Evolutionary conservation across 2,329 filamentous ascomycete species (phyloP).

Genomic region (Epichloe elymi): DNA sequence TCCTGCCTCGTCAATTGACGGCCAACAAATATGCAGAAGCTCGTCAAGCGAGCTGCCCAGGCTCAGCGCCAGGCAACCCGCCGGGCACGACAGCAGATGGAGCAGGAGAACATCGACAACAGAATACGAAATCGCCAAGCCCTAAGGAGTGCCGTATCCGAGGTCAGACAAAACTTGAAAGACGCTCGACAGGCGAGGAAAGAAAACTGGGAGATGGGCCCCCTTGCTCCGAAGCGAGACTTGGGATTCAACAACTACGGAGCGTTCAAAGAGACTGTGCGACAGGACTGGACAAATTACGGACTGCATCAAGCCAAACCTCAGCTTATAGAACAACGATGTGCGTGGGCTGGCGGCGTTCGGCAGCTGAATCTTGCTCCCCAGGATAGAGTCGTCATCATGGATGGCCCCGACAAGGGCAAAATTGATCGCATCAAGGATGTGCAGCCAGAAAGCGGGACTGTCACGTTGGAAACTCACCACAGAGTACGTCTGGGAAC

Average conservation of each 20-base stretch:
- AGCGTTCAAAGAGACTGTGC: slow-evolving; percentile 28
- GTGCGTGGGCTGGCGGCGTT: slow-evolving; percentile 41
- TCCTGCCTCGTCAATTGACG: background rate
- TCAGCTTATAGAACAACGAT: slow-evolving; percentile 28
- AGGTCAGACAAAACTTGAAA: slow-evolving; percentile 23
- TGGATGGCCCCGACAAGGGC: slow-evolving; percentile 67
- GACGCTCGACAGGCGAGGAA: slow-evolving; percentile 39
- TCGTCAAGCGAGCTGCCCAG: slow-evolving; percentile 51
- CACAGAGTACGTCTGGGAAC: slow-evolving; percentile 42
- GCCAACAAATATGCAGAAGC: slow-evolving; percentile 48
- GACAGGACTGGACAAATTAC: slow-evolving; percentile 22
- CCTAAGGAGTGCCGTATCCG: slow-evolving; percentile 16
- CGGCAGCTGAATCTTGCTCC: slow-evolving; percentile 47
- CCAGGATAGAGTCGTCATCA: slow-evolving; percentile 71
- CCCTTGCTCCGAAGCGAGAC: slow-evolving; percentile 64
- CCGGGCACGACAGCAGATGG: slow-evolving; percentile 26
- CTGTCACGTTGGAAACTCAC: slow-evolving; percentile 46
- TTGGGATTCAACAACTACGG: slow-evolving; percentile 51
- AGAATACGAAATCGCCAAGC: slow-evolving; percentile 19
- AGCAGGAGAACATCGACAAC: slow-evolving; percentile 18
- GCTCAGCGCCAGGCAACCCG: slow-evolving; percentile 51
- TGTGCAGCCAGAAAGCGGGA: slow-evolving; percentile 41
- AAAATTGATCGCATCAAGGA: slow-evolving; percentile 62
- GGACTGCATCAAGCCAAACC: slow-evolving; percentile 16
- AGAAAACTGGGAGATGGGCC: slow-evolving; percentile 69